Percentiles rank a stretch among this genome's conserved stretches.
Conservation (phyloP, 257 asterid species). For the Thymus mandschuricus region DNA sequence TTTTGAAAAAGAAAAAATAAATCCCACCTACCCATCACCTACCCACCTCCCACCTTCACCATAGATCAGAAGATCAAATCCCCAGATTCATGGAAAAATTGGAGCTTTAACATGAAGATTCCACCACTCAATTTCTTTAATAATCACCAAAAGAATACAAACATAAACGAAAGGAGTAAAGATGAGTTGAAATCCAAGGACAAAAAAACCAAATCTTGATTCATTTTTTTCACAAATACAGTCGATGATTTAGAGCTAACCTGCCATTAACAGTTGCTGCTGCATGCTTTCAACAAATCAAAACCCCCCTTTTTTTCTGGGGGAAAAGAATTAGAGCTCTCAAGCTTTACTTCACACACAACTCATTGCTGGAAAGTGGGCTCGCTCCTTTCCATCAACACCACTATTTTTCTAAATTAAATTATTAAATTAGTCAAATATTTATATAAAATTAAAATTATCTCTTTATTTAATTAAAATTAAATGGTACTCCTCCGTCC, state of each 20-base stretch:
- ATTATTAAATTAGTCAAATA: neutral
- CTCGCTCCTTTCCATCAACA: neutral
- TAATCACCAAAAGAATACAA: neutral
- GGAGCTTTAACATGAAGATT: slow-evolving; percentile 3
- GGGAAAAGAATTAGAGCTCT: neutral
- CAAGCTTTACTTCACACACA: neutral
- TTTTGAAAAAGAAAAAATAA: neutral
- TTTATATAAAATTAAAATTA: too few species aligned
- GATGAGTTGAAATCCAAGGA: neutral
- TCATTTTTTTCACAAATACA: neutral
- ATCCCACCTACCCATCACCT: neutral
- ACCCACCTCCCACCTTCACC: neutral
- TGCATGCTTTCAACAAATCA: slow-evolving; percentile 40
- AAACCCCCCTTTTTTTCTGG: neutral
- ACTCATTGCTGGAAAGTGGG: neutral
- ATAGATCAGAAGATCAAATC: neutral
- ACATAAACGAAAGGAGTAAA: neutral
- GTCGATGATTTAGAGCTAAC: slow-evolving; percentile 33
- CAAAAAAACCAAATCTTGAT: neutral
- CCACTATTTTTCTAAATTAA: neutral
- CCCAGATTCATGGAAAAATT: neutral
- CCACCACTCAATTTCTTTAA: neutral
- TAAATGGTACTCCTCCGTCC: too few species aligned
- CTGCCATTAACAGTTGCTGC: slow-evolving; percentile 49
- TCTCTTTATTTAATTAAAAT: too few species aligned